These are phyloP conservation scores for Yamadazyma philogaea DNA, from an alignment of 805 yeast genomes.

Conservation along the genomic window DNA sequence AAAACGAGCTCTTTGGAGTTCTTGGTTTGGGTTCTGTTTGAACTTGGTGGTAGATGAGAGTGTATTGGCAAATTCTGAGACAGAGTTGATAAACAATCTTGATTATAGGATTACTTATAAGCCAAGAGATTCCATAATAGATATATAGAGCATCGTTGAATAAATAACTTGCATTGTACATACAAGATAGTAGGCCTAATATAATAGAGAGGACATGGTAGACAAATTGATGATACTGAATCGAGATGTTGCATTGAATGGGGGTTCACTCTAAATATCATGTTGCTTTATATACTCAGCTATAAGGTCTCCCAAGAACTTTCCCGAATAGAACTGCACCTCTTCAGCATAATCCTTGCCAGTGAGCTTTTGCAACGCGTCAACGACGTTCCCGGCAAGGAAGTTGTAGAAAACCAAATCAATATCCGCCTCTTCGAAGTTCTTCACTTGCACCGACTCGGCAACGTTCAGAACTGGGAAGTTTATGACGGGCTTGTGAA, in stretches of 20 bases:
- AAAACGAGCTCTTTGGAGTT: constrained; percentile 59
- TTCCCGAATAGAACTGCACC: constrained; percentile 27
- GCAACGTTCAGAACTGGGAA: constrained; percentile 79
- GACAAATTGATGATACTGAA: no score
- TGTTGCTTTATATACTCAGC: constrained; percentile 25
- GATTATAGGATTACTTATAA: constrained; percentile 64
- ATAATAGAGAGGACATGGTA: no score
- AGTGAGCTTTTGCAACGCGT: constrained; percentile 30
- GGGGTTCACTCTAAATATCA: constrained; percentile 2
- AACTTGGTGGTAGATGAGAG: constrained; percentile 58
- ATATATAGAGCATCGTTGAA: constrained; percentile 3
- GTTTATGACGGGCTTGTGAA: constrained; percentile 54
- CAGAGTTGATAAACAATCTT: constrained; percentile 54
- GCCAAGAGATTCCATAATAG: constrained; percentile 51
- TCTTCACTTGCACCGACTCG: constrained; percentile 42
- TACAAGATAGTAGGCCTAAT: no score
- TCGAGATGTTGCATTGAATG: not conserved
- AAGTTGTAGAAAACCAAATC: constrained; percentile 82
- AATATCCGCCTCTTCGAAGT: constrained; percentile 30
- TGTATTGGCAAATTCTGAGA: constrained; percentile 24
- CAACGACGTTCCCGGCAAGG: constrained; percentile 40
- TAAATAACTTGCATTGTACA: not conserved
- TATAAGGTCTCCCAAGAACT: constrained; percentile 33
- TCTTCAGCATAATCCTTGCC: constrained; percentile 16
- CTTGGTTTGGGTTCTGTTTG: constrained; percentile 66